These are phyloP conservation scores for Spinacia oleracea DNA, from an alignment of 179 eudicot genomes.

Conservation along the genomic window DNA sequence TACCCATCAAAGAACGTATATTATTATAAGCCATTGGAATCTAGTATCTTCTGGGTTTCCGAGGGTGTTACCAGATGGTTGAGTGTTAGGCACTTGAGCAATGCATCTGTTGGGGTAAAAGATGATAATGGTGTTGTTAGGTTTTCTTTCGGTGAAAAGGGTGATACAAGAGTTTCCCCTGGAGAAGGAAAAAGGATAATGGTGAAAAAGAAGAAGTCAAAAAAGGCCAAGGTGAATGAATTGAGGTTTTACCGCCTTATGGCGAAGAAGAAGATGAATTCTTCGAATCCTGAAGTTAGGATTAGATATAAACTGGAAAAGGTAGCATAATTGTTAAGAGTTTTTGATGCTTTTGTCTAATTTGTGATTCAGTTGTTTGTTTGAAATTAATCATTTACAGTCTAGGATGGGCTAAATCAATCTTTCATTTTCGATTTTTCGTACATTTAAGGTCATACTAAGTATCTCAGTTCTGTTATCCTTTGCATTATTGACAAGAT, in stretches of 20 bases:
- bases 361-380: background rate
- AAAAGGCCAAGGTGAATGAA: conserved; percentile 72
- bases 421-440: no score
- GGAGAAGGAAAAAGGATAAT: conserved; percentile 29
- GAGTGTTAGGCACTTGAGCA: conserved; percentile 40
- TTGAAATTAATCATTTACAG: no score
- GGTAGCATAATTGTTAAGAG: conserved; percentile 37
- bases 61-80: conserved; percentile 24
- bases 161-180: conserved; percentile 7
- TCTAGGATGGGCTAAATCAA: background rate
- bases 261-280: conserved; percentile 91
- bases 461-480: no score
- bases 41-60: background rate
- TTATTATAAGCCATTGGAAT: background rate
- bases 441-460: background rate
- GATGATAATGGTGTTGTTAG: conserved; percentile 61
- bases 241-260: conserved; percentile 77
- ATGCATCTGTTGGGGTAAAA: conserved; percentile 59
- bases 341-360: background rate
- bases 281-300: conserved; percentile 91
- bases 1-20: background rate
- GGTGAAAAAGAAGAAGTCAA: conserved; percentile 48
- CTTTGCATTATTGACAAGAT: background rate
- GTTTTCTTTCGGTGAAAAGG: conserved; percentile 49
- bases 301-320: conserved; percentile 86